A percentile compares a stretch with the other conserved stretches of the same genome.
Conservation (phyloP, 2,329 filamentous ascomycete species). For the Chaetomiaceae sp. region DNA sequence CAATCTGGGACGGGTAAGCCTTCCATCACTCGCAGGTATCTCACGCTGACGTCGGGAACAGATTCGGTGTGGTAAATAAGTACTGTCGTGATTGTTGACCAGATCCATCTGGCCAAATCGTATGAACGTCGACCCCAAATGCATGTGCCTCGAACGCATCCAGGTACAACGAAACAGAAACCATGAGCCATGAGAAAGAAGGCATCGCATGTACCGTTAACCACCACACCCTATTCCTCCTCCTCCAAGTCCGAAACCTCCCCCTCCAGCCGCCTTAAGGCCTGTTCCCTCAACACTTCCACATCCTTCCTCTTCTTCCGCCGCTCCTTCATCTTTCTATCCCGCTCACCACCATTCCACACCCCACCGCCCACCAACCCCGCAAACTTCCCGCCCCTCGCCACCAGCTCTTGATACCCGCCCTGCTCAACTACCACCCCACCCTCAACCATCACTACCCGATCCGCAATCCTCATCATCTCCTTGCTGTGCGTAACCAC, state of each 20-base stretch:
- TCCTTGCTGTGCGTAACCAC: conserved; percentile 75
- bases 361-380: conserved; percentile 37
- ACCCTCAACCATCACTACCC: conserved; percentile 66
- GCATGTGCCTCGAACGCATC: no score
- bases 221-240: neutral
- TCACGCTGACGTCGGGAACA: neutral
- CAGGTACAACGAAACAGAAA: neutral
- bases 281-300: conserved; percentile 10
- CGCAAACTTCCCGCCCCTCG: conserved; percentile 39
- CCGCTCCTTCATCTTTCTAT: neutral
- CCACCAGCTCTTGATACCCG: conserved; percentile 54
- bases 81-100: conserved; percentile 13
- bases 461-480: conserved; percentile 79
- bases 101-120: neutral
- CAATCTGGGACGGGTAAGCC: conserved; percentile 34
- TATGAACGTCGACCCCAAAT: neutral
- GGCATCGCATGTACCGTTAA: neutral
- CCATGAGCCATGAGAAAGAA: no score
- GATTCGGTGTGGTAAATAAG: conserved; percentile 16
- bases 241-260: conserved; percentile 3
- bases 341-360: conserved; percentile 12
- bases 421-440: conserved; percentile 63
- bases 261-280: conserved; percentile 18
- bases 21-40: neutral
- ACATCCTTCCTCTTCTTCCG: neutral